Base-by-base conservation (phyloP, 805 yeast species). In the Candida quercuum region DNA sequence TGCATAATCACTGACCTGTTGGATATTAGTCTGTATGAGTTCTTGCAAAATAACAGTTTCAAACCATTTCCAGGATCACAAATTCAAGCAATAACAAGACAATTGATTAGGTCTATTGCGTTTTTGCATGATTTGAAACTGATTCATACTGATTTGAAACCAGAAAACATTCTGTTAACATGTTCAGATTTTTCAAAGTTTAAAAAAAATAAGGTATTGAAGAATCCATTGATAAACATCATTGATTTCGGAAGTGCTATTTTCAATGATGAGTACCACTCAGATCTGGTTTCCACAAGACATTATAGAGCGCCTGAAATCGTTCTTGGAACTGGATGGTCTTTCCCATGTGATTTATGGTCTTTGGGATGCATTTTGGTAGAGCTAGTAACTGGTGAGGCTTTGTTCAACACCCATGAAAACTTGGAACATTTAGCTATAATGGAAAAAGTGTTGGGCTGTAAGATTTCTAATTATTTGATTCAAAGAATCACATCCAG, bases 181-280 rank as follows among this genome's bases (percentile, higher is more conserved):
- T 38, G 38, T 21, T 39, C 58, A 1, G 50, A 46, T 19, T 53
- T 47, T 31, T 36, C 42, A 12, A 50, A 52, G 29, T 43, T 43
- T 33, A 47, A 43, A 25, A 50, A 43, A 34, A 37, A 48, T 21
- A 71, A 70, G 43, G 69, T 86, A 9, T 70, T 93, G 45, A 72
- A 71, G 33, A 79, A 85, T 56, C 95, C 98, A 2, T 72, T 77
- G 43, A 86, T 93, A 38, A 88, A 86, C 57, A 75, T 91, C 20
- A 93, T 93, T 43, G 99, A 93, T 63, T 93, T 93, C 61, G 99
- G 99, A n/a, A 80, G 93, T 28, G 96, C 99, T 1, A 80, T 94
- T 4, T 93, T 93, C 53, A 75, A 85, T 49, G 95, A 89, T 60
- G 98, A 93, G 63, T 88, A 85, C 57, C 99, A 93, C 66, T 80